Evolutionary conservation across 2,329 filamentous ascomycete species (phyloP).

Genomic region (Nannizzia gypsea): DNA sequence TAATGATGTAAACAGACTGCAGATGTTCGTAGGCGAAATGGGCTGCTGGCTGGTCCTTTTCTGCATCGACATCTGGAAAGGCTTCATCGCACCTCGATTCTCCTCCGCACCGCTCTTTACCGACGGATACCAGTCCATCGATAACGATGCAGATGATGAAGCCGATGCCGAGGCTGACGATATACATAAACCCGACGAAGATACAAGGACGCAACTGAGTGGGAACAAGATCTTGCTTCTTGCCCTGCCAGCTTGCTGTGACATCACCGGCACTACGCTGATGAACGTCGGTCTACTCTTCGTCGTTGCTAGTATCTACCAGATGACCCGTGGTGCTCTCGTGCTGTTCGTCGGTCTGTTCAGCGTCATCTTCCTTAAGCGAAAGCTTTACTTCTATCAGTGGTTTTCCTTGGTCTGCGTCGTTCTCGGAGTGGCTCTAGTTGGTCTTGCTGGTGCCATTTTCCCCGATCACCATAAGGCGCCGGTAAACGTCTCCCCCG

Average conservation of each 20-base stretch:
- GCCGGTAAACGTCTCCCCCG: constrained; percentile 19
- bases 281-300: constrained; percentile 95
- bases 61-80: constrained; percentile 53
- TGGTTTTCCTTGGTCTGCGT: constrained; percentile 84
- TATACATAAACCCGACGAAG: constrained; percentile 42
- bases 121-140: constrained; percentile 56
- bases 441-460: constrained; percentile 78
- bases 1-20: constrained; percentile 40
- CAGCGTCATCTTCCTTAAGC: constrained; percentile 77
- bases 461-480: constrained; percentile 49
- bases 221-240: constrained; percentile 65
- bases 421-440: constrained; percentile 74
- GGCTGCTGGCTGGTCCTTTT: constrained; percentile 90
- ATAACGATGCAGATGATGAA: constrained; percentile 33
- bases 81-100: constrained; percentile 34
- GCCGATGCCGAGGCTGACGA: constrained; percentile 37
- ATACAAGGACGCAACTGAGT: constrained; percentile 48
- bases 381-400: constrained; percentile 73
- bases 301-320: constrained; percentile 91
- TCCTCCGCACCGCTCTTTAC: constrained; percentile 33
- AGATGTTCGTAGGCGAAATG: constrained; percentile 97
- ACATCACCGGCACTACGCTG: constrained; percentile 87
- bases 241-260: constrained; percentile 77
- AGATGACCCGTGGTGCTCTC: constrained; percentile 92
- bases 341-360: constrained; percentile 94